Evolutionary conservation across 805 yeast genomes (phyloP), one percentile per base, ranked within the genome.

Genomic region (Lachancea nothofagi): DNA sequence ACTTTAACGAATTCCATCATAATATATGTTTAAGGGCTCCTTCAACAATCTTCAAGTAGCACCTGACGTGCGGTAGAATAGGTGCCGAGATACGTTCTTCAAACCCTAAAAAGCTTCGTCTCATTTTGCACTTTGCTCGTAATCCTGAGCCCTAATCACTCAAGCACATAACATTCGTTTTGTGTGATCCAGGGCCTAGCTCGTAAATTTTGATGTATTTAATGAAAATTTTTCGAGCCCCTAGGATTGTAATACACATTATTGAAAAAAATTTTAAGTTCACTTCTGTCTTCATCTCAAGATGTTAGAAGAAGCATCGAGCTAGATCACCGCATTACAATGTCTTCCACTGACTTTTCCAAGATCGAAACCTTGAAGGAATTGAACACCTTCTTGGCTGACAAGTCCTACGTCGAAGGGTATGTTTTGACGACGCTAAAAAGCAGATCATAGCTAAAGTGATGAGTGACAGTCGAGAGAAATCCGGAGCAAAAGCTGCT

Each of bases 331-430:
- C 42, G 62, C 29, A 32, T 4, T 19, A 31, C 34, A 36, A 82
- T 83, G 89, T 78, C 89, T 62, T 81, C 75, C 76, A 65, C 87
- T 47, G 88, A 83, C 66, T 83, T 82, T 77, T 77, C 90, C 54
- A 82, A 80, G 70, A 73, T 77, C 61, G 88, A 81, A 67, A 71
- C 85, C 59, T 66, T 82, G 59, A 62, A 76, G 58, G 66, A 85
- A 65, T 80, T 89, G 67, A 80, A 89, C 84, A 75, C 76, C 57
- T 78, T 75, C 77, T 80, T 89, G 70, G 87, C 83, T 69, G 90
- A 83, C 74, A 84, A 87, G 78, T 85, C 95, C 56, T 89, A 88
- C 86, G 66, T 89, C 59, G 89, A 85, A 70, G 96, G 96, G 95
- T 86, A 83, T 70, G 95, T 84, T 38, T 10, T 23, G 24, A 26